phyloP scores from a whole-genome alignment of 2,329 filamentous ascomycete genomes.

The Aspergillus bombycis region DNA sequence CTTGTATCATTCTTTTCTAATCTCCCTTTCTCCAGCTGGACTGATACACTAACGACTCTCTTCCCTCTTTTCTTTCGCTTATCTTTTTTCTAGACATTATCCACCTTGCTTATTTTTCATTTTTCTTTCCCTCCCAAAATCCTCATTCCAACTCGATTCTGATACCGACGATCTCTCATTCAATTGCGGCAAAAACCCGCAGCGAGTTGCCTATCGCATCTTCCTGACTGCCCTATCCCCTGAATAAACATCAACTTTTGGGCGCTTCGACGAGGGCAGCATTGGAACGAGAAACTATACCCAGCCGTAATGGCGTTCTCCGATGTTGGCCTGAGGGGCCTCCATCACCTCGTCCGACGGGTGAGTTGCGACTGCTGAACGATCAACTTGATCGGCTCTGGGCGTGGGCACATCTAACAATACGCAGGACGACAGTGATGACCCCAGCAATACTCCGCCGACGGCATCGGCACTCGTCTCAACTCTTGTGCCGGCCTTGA shows the following conservation, averaged over 20 bases:
- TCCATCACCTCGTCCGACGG: conserved; percentile 23
- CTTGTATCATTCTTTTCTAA: conserved; percentile 4
- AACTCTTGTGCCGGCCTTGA: conserved; percentile 52
- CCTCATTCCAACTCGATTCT: neutral
- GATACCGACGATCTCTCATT: neutral
- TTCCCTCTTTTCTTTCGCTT: neutral
- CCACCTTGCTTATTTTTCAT: conserved; percentile 11
- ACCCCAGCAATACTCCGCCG: conserved; percentile 29
- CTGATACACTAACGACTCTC: neutral
- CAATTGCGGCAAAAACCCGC: neutral
- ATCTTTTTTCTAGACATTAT: conserved; percentile 18
- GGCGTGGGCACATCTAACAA: neutral
- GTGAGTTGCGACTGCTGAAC: conserved; percentile 19
- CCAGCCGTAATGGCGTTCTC: conserved; percentile 19
- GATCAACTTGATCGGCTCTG: neutral
- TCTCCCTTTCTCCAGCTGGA: neutral
- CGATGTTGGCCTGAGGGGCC: conserved; percentile 22
- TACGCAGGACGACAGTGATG: conserved; percentile 13
- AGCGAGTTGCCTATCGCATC: neutral
- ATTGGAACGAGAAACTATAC: neutral
- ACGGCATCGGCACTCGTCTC: conserved; percentile 52
- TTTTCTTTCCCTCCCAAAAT: conserved; percentile 1
- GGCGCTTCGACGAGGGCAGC: neutral
- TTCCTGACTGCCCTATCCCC: neutral
- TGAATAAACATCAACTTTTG: neutral